Evolutionary conservation across 495 filamentous ascomycete species (phyloP).

Genomic region (Penicillium maclennaniae): DNA sequence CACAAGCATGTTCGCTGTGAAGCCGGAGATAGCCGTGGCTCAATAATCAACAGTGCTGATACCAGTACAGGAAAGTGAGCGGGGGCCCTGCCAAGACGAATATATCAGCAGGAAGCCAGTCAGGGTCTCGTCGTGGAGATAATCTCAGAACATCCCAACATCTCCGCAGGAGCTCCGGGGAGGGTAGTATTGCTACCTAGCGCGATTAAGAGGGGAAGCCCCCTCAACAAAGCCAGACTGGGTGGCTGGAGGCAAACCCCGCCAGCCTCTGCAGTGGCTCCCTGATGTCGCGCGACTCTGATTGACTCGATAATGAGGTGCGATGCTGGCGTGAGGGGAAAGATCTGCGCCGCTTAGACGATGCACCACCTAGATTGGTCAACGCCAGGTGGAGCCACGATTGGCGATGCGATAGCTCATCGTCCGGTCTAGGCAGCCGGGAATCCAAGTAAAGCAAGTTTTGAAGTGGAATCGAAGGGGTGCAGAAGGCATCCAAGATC

Average conservation of each 20-base stretch:
- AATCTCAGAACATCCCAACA: constrained; percentile 1
- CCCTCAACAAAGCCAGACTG: constrained; percentile 1
- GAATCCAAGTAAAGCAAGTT: neutral
- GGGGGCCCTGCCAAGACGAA: constrained; percentile 4
- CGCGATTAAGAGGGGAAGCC: constrained; percentile 4
- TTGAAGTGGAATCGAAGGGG: neutral
- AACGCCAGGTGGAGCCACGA: neutral
- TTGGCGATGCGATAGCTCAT: neutral
- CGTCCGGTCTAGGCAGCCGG: neutral
- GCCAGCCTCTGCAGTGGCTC: constrained; percentile 2
- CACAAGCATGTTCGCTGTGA: neutral
- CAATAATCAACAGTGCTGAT: constrained; percentile 4
- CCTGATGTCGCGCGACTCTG: neutral
- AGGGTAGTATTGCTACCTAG: constrained; percentile 13
- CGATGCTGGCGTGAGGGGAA: constrained; percentile 11
- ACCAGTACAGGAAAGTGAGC: constrained; percentile 1
- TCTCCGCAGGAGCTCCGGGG: constrained; percentile 26
- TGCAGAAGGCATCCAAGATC: neutral
- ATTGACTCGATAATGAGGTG: constrained; percentile 1
- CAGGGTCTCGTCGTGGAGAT: constrained; percentile 8
- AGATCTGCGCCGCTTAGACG: constrained; percentile 9
- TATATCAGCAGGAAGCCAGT: constrained; percentile 2
- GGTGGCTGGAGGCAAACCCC: constrained; percentile 5
- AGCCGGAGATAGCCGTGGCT: constrained; percentile 7
- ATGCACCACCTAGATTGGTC: neutral